Evolutionary conservation across 176 grass and related monocot genomes (phyloP).

Genomic region (Puccinellia tenuiflora): DNA sequence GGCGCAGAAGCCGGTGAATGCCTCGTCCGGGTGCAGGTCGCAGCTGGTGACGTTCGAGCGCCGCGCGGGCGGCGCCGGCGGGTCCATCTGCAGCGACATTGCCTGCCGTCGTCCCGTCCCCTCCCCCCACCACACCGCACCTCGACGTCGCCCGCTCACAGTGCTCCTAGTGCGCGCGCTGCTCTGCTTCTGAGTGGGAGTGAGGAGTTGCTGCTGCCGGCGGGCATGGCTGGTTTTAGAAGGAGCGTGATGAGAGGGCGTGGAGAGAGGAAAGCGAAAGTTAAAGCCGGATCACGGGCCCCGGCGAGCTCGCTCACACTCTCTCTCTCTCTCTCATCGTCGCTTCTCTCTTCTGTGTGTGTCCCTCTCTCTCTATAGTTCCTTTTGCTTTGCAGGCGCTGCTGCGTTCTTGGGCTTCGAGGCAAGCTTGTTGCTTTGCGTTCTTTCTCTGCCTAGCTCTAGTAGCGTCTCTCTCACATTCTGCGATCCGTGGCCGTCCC

Average conservation of each 20-base stretch:
- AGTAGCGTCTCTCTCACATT: not conserved
- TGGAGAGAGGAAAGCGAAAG: constrained; percentile 46
- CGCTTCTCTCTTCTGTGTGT: not conserved
- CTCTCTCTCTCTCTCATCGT: not conserved
- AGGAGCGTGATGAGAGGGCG: constrained; percentile 16
- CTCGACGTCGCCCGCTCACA: constrained; percentile 16
- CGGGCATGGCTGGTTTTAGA: constrained; percentile 33
- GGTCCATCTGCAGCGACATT: constrained; percentile 48
- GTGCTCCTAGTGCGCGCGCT: not conserved
- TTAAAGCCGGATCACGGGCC: constrained; percentile 55
- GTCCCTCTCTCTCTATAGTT: constrained; percentile 13
- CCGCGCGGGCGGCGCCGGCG: constrained; percentile 46
- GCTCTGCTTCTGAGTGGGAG: not conserved
- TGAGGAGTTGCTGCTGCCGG: constrained; percentile 3
- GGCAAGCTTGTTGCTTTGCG: constrained; percentile 26
- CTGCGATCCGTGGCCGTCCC: not conserved
- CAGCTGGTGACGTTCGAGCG: constrained; percentile 52
- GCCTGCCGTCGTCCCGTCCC: not conserved
- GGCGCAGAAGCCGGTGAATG: constrained; percentile 81
- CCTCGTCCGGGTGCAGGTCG: constrained; percentile 84
- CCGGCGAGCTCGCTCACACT: constrained; percentile 9
- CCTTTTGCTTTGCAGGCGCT: constrained; percentile 46
- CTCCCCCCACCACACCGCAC: constrained; percentile 1
- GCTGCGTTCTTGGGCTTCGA: constrained; percentile 27
- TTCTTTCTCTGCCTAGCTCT: not conserved